Evolutionary conservation across 345 rosid species (phyloP).

Genomic region (Microcos paniculata): DNA sequence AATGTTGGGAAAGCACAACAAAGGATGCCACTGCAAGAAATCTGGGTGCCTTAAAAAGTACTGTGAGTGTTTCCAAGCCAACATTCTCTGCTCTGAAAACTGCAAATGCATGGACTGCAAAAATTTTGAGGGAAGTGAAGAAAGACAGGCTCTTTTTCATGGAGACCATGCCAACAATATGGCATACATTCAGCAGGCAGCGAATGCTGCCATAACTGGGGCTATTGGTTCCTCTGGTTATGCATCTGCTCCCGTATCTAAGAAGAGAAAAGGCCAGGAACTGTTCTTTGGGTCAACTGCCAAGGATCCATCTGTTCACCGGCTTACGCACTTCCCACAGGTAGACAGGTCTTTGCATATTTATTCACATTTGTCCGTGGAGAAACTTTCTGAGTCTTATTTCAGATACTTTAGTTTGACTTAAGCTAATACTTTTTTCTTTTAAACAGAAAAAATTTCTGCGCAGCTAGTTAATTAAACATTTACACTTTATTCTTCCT

Average conservation of each 20-base stretch:
- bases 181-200: constrained; percentile 92
- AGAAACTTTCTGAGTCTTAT: constrained; percentile 6
- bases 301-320: constrained; percentile 55
- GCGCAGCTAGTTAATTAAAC: not conserved
- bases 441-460: not conserved
- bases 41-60: constrained; percentile 98
- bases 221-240: constrained; percentile 95
- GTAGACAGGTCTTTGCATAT: constrained; percentile 33
- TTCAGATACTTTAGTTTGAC: not conserved
- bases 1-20: constrained; percentile 84
- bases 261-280: constrained; percentile 87
- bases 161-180: constrained; percentile 86
- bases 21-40: constrained; percentile 99
- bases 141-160: constrained; percentile 92
- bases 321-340: constrained; percentile 70
- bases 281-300: constrained; percentile 55
- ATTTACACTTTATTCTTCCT: not conserved
- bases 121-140: constrained; percentile 96
- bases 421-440: not conserved
- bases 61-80: constrained; percentile 98
- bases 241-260: constrained; percentile 68
- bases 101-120: constrained; percentile 98
- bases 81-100: constrained; percentile 95
- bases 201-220: constrained; percentile 98
- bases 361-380: not conserved